A percentile compares a stretch with the other conserved stretches of the same genome.
These are phyloP conservation scores for Cyclotella baltica DNA, from an alignment of 108 stramenopile genomes.

Conservation along the genomic window DNA sequence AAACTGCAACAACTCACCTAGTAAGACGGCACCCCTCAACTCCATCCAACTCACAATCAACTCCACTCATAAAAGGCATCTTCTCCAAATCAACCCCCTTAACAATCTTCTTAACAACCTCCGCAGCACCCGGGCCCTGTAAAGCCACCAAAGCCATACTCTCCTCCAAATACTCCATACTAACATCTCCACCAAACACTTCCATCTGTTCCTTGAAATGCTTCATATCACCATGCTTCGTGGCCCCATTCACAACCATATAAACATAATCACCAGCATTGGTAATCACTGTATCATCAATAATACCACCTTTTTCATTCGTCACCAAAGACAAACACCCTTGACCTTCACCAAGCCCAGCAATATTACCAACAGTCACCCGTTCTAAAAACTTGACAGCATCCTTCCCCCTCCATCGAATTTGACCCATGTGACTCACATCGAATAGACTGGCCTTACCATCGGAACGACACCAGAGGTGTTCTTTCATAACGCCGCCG, in stretches of 20 bases:
- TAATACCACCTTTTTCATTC: conserved; percentile 94
- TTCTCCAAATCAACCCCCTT: conserved; percentile 77
- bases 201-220: conserved; percentile 88
- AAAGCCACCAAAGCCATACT: conserved; percentile 93
- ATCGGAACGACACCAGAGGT: conserved; percentile 88
- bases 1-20: conserved; percentile 47
- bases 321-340: conserved; percentile 92
- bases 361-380: conserved; percentile 94
- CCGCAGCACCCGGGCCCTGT: conserved; percentile 95
- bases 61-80: conserved; percentile 97
- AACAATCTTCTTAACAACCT: conserved; percentile 78
- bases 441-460: conserved; percentile 94
- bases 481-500: conserved; percentile 96
- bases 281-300: conserved; percentile 98
- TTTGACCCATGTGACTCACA: conserved; percentile 99
- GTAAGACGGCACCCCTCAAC: conserved; percentile 94
- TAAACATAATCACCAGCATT: conserved; percentile 90
- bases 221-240: conserved; percentile 95
- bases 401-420: conserved; percentile 96
- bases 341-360: conserved; percentile 67
- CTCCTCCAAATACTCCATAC: conserved; percentile 94
- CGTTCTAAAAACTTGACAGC: conserved; percentile 89
- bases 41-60: conserved; percentile 87
- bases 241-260: conserved; percentile 99
- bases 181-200: conserved; percentile 81